Evolutionary conservation across 2,329 filamentous ascomycete genomes (phyloP), one percentile per base, ranked within the genome.

Genomic region (Colletotrichum spaethianum): DNA sequence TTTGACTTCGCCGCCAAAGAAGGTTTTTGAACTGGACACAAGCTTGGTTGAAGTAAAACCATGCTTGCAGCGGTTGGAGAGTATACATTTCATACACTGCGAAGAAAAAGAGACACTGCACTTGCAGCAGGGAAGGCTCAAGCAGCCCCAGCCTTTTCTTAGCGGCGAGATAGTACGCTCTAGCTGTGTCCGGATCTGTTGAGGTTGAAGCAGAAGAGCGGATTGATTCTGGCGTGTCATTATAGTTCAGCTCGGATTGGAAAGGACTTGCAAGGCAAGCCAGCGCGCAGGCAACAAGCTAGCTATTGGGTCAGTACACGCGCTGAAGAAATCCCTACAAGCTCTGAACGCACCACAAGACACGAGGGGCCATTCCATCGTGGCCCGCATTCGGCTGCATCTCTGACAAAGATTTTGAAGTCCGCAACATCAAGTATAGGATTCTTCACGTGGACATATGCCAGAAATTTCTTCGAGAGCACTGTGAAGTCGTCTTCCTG

Each of bases 1-100:
- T 28, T 7, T 61, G 70, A 7, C 50, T 57, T 16, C 70, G 57
- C 3, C 57, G 56, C 70, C 69, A 69, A 31, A 76, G 63, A 20
- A 75, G 56, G 33, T 72, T 75, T 46, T 76, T 74, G 63, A 78
- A 74, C 20, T 74, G 70, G 16, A 79, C 76, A 40, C 76, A 78
- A 26, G 79, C 78, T 40, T 76, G 75, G 60, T 80, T 79, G 66
- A 81, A 80, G 33, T 77, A 79, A 9, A 74, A 75, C 72, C 77
- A 79, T 14, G 79, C 79, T 33, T 79, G 73, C 6, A 81, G 72
- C 9, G 79, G 79, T 3, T 77, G 75, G 36, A 81, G 71, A 18
- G 77, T 77, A 55, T 80, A 80, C 79, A 80, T 81, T 60, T 80
- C 78, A 36, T 79, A 80, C 9, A 81, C 78, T 2, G 79, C 79